Conservation (phyloP, 768 basidiomycete genomes). For the Kwoniella shandongensis region DNA sequence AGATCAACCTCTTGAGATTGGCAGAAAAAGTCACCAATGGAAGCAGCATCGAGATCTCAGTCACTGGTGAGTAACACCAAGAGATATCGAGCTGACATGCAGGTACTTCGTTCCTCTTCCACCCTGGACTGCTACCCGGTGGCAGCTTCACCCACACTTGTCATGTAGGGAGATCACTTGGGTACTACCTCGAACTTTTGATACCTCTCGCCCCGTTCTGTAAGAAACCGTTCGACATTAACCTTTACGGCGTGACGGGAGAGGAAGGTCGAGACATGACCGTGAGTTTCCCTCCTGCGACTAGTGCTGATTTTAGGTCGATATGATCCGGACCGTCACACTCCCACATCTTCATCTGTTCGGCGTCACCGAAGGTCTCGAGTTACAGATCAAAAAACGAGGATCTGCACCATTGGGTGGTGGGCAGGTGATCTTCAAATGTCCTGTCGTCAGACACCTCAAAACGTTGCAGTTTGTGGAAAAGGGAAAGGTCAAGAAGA, state of each 20-base stretch:
- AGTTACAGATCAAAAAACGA: conserved; percentile 92
- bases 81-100: conserved; percentile 2
- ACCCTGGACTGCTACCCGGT: conserved; percentile 87
- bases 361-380: conserved; percentile 84
- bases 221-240: conserved; percentile 79
- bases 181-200: conserved; percentile 90
- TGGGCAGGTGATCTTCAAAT: conserved; percentile 90
- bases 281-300: conserved; percentile 56
- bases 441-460: conserved; percentile 83
- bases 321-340: conserved; percentile 83
- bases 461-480: conserved; percentile 92
- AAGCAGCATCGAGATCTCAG: conserved; percentile 89
- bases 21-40: conserved; percentile 92
- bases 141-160: conserved; percentile 82
- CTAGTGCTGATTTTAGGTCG: conserved; percentile 61
- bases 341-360: conserved; percentile 87
- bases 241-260: conserved; percentile 84
- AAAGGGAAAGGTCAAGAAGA: conserved; percentile 85
- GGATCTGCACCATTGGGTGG: conserved; percentile 88
- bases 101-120: conserved; percentile 90
- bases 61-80: conserved; percentile 80
- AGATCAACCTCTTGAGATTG: conserved; percentile 82
- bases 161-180: conserved; percentile 80
- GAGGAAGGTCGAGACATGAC: conserved; percentile 83
- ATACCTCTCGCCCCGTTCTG: conserved; percentile 89